Evolutionary conservation across 257 asterid genomes (phyloP).

Genomic region (Jasminum sambac): DNA sequence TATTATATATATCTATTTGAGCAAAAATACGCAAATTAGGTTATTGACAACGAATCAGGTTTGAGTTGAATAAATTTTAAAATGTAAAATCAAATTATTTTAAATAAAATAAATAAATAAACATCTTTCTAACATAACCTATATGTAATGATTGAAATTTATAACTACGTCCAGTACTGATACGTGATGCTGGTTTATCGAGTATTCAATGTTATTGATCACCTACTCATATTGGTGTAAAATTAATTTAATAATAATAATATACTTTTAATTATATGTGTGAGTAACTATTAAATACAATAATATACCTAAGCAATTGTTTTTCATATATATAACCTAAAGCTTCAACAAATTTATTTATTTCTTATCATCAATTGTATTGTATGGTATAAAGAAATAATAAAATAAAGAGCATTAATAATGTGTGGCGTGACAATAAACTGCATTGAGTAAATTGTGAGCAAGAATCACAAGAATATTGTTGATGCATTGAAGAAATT

Average conservation of each 20-base stretch:
- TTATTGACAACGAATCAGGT: background rate
- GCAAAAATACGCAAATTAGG: background rate
- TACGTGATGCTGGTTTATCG: too few relatives aligned
- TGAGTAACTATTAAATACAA: background rate
- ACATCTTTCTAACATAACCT: background rate
- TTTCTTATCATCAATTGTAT: slow-evolving; percentile 10
- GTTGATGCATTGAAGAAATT: slow-evolving; percentile 12
- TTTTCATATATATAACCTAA: background rate
- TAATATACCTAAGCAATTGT: slow-evolving; percentile 7
- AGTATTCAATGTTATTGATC: too few relatives aligned
- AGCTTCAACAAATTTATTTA: background rate
- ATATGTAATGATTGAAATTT: too few relatives aligned
- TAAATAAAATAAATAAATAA: background rate
- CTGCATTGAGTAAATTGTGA: background rate
- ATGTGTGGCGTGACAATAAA: slow-evolving; percentile 24
- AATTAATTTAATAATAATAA: too few relatives aligned
- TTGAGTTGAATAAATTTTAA: background rate
- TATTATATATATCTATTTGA: background rate
- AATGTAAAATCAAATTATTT: background rate
- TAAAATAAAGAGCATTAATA: slow-evolving; percentile 22
- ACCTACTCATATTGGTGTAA: too few relatives aligned
- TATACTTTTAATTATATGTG: too few relatives aligned
- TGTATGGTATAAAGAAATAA: slow-evolving; percentile 17
- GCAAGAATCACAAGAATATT: slow-evolving; percentile 29
- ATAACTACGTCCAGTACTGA: too few relatives aligned